Percentiles rank a stretch among this genome's conserved stretches.
These are phyloP conservation scores for Suillus plorans DNA, from an alignment of 768 basidiomycete species.

Conservation along the genomic window DNA sequence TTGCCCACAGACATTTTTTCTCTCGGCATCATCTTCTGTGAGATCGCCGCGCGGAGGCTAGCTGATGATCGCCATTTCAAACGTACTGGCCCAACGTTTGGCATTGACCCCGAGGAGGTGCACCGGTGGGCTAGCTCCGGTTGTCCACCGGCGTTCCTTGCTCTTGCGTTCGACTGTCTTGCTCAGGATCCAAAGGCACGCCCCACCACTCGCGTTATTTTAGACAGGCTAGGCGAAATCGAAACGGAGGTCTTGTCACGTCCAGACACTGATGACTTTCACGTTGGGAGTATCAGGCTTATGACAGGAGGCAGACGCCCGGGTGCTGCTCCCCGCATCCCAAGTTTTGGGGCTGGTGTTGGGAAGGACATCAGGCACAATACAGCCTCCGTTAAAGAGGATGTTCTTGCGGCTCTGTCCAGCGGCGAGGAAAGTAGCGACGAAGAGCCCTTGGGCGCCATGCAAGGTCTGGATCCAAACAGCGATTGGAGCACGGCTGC, in stretches of 20 bases:
- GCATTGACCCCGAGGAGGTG: conserved; percentile 75
- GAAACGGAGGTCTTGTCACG: conserved; percentile 80
- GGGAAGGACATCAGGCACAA: conserved; percentile 53
- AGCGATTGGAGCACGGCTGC: conserved; percentile 47
- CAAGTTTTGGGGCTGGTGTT: conserved; percentile 79
- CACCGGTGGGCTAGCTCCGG: conserved; percentile 61
- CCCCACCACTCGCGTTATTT: conserved; percentile 75
- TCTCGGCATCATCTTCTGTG: conserved; percentile 89
- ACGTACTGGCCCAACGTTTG: conserved; percentile 76
- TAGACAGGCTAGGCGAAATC: conserved; percentile 76
- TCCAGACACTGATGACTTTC: conserved; percentile 65
- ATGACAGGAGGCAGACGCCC: conserved; percentile 68
- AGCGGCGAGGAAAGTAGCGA: conserved; percentile 62
- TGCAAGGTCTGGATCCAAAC: conserved; percentile 50
- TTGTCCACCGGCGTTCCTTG: conserved; percentile 77
- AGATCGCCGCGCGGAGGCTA: conserved; percentile 81
- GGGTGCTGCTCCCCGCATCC: conserved; percentile 67
- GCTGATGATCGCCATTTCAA: conserved; percentile 82
- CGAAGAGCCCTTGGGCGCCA: conserved; percentile 64
- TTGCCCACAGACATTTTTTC: conserved; percentile 95
- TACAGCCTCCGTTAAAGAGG: conserved; percentile 33
- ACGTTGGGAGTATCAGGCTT: conserved; percentile 85
- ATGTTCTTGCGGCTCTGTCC: conserved; percentile 32
- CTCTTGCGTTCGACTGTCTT: conserved; percentile 79
- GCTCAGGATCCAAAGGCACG: conserved; percentile 60